Conservation (phyloP, 805 yeast genomes). For the Ogataea ramenticola region DNA sequence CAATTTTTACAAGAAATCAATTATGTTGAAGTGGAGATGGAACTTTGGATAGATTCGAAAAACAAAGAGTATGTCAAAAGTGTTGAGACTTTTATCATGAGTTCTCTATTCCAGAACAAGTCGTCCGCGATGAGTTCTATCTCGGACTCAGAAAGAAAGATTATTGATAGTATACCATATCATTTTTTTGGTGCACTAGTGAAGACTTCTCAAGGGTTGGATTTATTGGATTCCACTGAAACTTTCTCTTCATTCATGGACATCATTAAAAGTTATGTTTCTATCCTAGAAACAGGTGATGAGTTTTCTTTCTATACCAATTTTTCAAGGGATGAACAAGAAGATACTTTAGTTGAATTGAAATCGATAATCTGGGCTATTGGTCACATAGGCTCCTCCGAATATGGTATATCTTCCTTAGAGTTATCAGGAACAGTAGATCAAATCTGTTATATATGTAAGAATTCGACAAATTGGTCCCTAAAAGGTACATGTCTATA, state of each 20-base stretch:
- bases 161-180: not conserved
- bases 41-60: slow-evolving; percentile 51
- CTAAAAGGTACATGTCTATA: slow-evolving; percentile 73
- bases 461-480: slow-evolving; percentile 43
- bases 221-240: slow-evolving; percentile 36
- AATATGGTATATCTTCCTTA: slow-evolving; percentile 55
- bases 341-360: slow-evolving; percentile 35
- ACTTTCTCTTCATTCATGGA: slow-evolving; percentile 16
- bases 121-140: not conserved
- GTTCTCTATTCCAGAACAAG: slow-evolving; percentile 11
- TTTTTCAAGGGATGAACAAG: slow-evolving; percentile 19
- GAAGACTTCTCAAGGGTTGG: slow-evolving; percentile 74
- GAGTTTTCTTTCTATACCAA: slow-evolving; percentile 14
- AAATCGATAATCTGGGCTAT: slow-evolving; percentile 83
- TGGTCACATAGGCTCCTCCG: slow-evolving; percentile 74
- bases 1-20: slow-evolving; percentile 50
- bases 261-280: slow-evolving; percentile 11
- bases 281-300: slow-evolving; percentile 9
- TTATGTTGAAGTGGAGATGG: slow-evolving; percentile 59
- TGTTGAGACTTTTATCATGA: slow-evolving; percentile 34
- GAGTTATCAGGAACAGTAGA: slow-evolving; percentile 41
- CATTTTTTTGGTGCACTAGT: slow-evolving; percentile 80
- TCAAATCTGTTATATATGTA: slow-evolving; percentile 46
- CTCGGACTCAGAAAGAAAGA: not conserved
- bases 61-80: slow-evolving; percentile 39